A percentile compares a stretch with the other conserved stretches of the same genome.
Conservation (phyloP, 2,329 filamentous ascomycete species). For the Diaporthe capsici region DNA sequence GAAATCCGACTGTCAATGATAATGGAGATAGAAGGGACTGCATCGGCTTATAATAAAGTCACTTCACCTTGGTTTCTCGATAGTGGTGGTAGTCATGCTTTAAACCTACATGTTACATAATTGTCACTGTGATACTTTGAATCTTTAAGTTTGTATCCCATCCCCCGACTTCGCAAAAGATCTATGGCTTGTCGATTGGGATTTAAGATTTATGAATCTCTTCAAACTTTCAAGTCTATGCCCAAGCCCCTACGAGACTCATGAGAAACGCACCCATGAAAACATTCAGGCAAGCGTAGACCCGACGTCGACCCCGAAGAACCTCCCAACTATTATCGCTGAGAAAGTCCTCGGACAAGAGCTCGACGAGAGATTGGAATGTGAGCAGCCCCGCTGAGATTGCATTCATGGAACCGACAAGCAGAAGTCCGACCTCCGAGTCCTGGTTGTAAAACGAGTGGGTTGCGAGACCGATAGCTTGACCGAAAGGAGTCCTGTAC, state of each 20-base stretch:
- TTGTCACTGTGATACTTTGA: neutral
- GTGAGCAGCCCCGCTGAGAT: conserved; percentile 17
- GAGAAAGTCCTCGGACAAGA: conserved; percentile 21
- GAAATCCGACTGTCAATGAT: no score
- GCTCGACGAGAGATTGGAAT: conserved; percentile 16
- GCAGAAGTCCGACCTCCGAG: conserved; percentile 5
- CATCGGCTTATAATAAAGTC: no score
- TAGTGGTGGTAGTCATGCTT: no score
- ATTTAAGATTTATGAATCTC: no score
- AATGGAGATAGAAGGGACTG: no score
- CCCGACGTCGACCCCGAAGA: conserved; percentile 16
- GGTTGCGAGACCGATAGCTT: conserved; percentile 22
- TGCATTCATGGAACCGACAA: conserved; percentile 16
- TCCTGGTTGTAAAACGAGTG: conserved; percentile 21
- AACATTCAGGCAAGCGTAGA: conserved; percentile 15
- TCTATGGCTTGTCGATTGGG: neutral
- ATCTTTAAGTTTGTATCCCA: neutral
- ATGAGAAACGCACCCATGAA: conserved; percentile 1
- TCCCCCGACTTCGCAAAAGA: neutral
- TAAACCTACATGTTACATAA: no score
- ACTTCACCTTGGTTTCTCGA: no score
- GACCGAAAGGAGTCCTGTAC: neutral
- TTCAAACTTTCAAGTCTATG: neutral
- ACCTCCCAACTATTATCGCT: conserved; percentile 17
- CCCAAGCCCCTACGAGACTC: conserved; percentile 21